Conservation (phyloP, 2,329 filamentous ascomycete species). For the Monilinia vaccinii-corymbosi region DNA sequence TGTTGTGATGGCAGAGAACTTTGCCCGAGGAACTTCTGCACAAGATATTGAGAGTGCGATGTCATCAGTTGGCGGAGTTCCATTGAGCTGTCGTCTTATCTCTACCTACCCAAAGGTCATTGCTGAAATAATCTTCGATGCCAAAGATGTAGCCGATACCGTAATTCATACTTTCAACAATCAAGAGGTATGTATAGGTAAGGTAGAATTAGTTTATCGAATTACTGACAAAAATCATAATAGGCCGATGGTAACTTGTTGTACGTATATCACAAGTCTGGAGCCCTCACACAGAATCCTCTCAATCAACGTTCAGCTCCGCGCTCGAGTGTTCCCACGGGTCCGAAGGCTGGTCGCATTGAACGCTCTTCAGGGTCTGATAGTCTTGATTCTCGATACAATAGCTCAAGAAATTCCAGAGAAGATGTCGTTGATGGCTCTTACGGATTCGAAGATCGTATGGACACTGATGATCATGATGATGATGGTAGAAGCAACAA, state of each 20-base stretch:
- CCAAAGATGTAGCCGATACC: constrained; percentile 61
- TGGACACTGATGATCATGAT: constrained; percentile 27
- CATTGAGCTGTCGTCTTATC: constrained; percentile 58
- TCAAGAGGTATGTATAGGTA: constrained; percentile 51
- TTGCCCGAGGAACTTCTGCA: constrained; percentile 71
- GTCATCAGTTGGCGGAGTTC: constrained; percentile 61
- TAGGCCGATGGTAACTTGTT: constrained; percentile 67
- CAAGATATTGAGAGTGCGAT: constrained; percentile 78
- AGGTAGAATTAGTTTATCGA: background rate
- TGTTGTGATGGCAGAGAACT: constrained; percentile 69
- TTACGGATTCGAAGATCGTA: constrained; percentile 30
- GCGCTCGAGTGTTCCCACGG: constrained; percentile 18
- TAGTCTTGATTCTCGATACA: constrained; percentile 20
- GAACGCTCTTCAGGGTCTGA: constrained; percentile 19
- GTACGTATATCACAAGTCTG: constrained; percentile 61
- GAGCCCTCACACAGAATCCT: constrained; percentile 19
- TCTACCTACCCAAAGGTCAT: constrained; percentile 63
- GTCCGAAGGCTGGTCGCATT: constrained; percentile 25
- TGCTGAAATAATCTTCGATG: constrained; percentile 67
- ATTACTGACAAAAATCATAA: constrained; percentile 4
- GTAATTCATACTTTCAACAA: constrained; percentile 71
- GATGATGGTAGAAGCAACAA: constrained; percentile 12
- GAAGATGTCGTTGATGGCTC: constrained; percentile 29
- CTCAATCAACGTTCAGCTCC: background rate
- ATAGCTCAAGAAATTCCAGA: constrained; percentile 14